Evolutionary conservation across 2,329 filamentous ascomycete species (phyloP).

Genomic region (Hyphodiscus sp.): DNA sequence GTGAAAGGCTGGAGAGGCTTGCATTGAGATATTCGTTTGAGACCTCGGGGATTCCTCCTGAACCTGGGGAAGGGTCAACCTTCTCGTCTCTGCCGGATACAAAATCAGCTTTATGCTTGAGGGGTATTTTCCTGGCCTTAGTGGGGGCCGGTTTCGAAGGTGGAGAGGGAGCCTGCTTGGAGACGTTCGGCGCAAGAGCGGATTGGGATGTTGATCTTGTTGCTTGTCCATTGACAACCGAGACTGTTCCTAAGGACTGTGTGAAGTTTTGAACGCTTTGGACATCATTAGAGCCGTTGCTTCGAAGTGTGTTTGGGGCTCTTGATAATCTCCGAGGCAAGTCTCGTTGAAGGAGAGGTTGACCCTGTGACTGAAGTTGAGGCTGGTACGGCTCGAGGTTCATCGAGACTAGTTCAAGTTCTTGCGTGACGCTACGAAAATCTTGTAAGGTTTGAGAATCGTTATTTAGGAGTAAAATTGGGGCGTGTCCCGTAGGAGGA

Average conservation of each 20-base stretch:
- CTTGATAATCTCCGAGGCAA: too few species aligned
- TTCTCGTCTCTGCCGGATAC: conserved; percentile 10
- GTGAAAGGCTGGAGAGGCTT: conserved; percentile 39
- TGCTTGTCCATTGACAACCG: not conserved
- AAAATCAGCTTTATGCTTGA: not conserved
- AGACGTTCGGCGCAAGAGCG: not conserved
- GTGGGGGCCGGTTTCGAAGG: too few species aligned
- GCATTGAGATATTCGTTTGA: conserved; percentile 53
- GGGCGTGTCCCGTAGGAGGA: too few species aligned
- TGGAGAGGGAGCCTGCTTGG: too few species aligned
- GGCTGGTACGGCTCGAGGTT: too few species aligned
- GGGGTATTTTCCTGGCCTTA: not conserved
- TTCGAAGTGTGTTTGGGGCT: not conserved
- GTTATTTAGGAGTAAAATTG: too few species aligned
- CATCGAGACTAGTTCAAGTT: too few species aligned
- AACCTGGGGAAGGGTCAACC: conserved; percentile 17
- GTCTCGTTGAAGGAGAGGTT: not conserved
- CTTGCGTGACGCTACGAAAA: too few species aligned
- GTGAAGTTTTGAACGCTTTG: not conserved
- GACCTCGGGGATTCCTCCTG: conserved; percentile 48
- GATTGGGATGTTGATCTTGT: not conserved
- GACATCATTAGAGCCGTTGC: not conserved
- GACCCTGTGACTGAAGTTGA: not conserved
- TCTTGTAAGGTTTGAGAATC: too few species aligned
- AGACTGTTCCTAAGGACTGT: not conserved